These are phyloP conservation scores for Nakazawaea anatomiae DNA, from an alignment of 805 yeast genomes.

Conservation along the genomic window DNA sequence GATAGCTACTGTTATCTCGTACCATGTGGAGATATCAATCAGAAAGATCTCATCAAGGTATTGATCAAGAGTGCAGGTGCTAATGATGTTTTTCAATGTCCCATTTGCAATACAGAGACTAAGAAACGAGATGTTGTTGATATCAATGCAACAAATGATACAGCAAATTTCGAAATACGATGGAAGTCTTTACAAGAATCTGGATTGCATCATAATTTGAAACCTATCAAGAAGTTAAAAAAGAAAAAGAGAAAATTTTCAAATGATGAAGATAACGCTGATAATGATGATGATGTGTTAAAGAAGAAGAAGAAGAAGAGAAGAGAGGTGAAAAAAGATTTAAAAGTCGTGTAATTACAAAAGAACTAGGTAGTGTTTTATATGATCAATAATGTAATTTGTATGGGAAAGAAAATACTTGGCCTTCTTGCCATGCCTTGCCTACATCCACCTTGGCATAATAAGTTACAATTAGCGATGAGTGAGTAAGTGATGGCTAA, in stretches of 20 bases:
- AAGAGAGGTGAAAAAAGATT: neutral
- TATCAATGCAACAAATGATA: slow-evolving; percentile 15
- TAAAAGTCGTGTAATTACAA: neutral
- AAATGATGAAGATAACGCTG: neutral
- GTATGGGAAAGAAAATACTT: too few species aligned
- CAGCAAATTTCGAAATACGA: slow-evolving; percentile 10
- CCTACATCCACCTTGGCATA: too few species aligned
- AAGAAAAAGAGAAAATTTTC: slow-evolving; percentile 3
- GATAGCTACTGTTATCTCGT: slow-evolving; percentile 29
- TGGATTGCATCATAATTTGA: slow-evolving; percentile 31
- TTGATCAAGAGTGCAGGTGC: neutral
- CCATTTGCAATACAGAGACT: slow-evolving; percentile 29
- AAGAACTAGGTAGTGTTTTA: neutral
- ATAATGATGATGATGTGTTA: neutral
- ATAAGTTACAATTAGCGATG: too few species aligned
- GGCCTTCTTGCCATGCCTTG: too few species aligned
- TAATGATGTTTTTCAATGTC: slow-evolving; percentile 25
- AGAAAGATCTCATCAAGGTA: neutral
- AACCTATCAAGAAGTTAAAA: slow-evolving; percentile 16
- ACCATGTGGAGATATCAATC: slow-evolving; percentile 35
- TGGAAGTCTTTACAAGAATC: slow-evolving; percentile 15
- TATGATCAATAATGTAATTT: too few species aligned
- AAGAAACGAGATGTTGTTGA: slow-evolving; percentile 26
- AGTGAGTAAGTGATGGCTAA: too few species aligned
- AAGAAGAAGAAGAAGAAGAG: neutral